Percentiles rank a stretch among this genome's conserved stretches.
phyloP scores from a whole-genome alignment of 345 rosid species.

The Litchi chinensis region DNA sequence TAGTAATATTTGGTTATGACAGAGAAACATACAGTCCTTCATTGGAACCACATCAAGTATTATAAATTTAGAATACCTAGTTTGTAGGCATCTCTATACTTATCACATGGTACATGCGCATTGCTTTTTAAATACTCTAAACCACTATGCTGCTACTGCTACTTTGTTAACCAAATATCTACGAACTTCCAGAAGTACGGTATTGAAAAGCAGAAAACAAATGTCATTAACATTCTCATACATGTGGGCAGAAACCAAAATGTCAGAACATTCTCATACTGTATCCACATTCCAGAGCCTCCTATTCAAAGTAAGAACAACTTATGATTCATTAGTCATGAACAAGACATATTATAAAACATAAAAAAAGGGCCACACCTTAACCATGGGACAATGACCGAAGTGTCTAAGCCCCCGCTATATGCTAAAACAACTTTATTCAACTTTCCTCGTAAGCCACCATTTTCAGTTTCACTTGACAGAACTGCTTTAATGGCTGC shows the following conservation, averaged over 20 bases:
- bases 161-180: neutral
- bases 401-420: conserved; percentile 97
- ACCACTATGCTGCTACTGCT: neutral
- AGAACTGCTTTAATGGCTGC: conserved; percentile 65
- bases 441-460: conserved; percentile 66
- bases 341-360: conserved; percentile 16
- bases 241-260: neutral
- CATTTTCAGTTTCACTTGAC: conserved; percentile 45
- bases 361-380: conserved; percentile 46
- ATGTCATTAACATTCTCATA: too few species aligned
- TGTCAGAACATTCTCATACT: neutral
- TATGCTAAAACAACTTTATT: conserved; percentile 95
- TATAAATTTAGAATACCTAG: neutral
- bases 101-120: conserved; percentile 3
- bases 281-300: neutral
- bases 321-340: neutral
- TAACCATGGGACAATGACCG: conserved; percentile 97
- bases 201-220: neutral
- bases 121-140: neutral
- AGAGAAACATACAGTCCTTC: conserved; percentile 5
- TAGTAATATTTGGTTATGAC: neutral
- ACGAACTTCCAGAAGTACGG: neutral
- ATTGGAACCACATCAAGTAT: conserved; percentile 6
- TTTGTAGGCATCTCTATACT: neutral
- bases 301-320: neutral